Evolutionary conservation across 768 basidiomycete genomes (phyloP).

Genomic region (Cyclocybe aegerita): DNA sequence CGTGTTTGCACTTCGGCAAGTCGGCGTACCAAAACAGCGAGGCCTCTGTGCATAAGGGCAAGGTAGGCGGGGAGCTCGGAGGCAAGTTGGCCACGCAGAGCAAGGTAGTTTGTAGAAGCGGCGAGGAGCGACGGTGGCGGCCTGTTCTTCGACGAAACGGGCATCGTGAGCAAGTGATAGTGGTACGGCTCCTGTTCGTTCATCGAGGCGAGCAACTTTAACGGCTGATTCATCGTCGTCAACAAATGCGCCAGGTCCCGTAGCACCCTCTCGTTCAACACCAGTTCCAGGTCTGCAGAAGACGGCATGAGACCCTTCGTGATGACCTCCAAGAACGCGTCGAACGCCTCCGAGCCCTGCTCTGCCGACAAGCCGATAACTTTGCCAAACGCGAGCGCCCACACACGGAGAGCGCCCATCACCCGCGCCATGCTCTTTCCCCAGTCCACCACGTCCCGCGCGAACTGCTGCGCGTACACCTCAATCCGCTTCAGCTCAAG

Average conservation of each 20-base stretch:
- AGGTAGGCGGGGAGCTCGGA: constrained; percentile 71
- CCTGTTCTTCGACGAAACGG: constrained; percentile 58
- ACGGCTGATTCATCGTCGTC: constrained; percentile 58
- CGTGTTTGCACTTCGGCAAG: constrained; percentile 56
- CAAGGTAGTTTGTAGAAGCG: constrained; percentile 76
- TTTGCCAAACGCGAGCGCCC: constrained; percentile 65
- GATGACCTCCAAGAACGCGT: constrained; percentile 66
- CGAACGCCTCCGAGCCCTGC: constrained; percentile 59
- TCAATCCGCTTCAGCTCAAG: constrained; percentile 57
- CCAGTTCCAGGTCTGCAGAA: constrained; percentile 49
- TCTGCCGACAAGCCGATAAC: constrained; percentile 61
- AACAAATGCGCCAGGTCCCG: constrained; percentile 58
- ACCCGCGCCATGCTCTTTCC: constrained; percentile 47
- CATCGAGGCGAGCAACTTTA: constrained; percentile 70
- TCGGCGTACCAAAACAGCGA: constrained; percentile 48
- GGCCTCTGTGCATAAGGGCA: constrained; percentile 55
- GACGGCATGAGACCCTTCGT: constrained; percentile 52
- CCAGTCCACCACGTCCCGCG: constrained; percentile 66
- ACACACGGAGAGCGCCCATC: constrained; percentile 50
- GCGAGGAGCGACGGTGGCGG: constrained; percentile 68
- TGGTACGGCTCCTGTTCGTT: constrained; percentile 74
- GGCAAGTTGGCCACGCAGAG: constrained; percentile 69
- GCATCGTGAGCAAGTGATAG: constrained; percentile 65
- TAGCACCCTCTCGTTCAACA: constrained; percentile 54
- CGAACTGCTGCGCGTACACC: constrained; percentile 58